Evolutionary conservation across 1,139 yeast genomes (phyloP).

Genomic region (Trichomonascaceae sp.): DNA sequence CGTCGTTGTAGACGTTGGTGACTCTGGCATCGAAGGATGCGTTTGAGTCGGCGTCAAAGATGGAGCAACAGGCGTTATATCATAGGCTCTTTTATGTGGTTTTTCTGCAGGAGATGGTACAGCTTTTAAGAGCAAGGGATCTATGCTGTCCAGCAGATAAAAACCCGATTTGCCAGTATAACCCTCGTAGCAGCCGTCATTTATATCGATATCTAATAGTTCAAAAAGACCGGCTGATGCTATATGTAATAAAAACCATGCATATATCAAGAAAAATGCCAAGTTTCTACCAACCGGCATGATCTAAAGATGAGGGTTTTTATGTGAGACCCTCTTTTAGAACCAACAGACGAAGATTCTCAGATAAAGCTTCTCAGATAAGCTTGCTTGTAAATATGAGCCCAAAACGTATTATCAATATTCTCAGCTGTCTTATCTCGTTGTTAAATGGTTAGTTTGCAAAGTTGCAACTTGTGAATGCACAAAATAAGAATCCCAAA

Average conservation of each 20-base stretch:
- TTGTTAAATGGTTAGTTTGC: too few relatives aligned
- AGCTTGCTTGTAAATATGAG: too few relatives aligned
- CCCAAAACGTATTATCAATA: too few relatives aligned
- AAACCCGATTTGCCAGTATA: neutral
- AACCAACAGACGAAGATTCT: neutral
- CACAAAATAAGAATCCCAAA: neutral
- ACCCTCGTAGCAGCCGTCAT: neutral
- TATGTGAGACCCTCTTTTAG: neutral
- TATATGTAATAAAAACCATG: neutral
- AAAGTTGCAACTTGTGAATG: neutral
- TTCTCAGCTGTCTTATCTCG: too few relatives aligned
- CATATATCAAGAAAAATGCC: neutral
- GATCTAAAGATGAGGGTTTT: neutral
- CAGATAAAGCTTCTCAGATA: too few relatives aligned
- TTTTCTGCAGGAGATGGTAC: neutral
- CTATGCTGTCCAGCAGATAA: neutral
- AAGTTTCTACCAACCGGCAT: neutral
- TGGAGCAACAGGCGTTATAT: slow-evolving; percentile 5
- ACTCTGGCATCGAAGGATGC: neutral
- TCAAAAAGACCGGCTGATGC: neutral
- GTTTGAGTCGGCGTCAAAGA: neutral
- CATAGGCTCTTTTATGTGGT: neutral
- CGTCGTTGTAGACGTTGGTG: neutral
- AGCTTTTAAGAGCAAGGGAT: neutral
- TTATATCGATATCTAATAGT: neutral